Evolutionary conservation across 495 filamentous ascomycete genomes (phyloP), one percentile per base, ranked within the genome.

Genomic region (Copromyces sp.): DNA sequence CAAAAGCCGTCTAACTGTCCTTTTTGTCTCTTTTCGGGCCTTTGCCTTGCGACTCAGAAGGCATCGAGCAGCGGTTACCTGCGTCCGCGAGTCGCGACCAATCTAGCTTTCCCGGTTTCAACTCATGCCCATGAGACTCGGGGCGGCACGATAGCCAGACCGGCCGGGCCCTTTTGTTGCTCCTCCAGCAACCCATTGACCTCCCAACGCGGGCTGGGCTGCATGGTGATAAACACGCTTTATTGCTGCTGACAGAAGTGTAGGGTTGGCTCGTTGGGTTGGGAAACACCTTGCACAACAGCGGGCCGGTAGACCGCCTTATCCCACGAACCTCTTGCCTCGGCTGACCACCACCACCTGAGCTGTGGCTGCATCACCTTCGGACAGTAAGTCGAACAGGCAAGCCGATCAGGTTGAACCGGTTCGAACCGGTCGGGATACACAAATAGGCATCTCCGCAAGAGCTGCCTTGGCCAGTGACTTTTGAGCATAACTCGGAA

Each of bases 281-380:
- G 69, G 69, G 47, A 53, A 68, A 24, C 65, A 44, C 42, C 70
- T 76, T 38, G 71, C 73, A 78, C 77, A 71, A 45, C 75, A 78
- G 75, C 76, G 75, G 73, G 74, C 73, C 69, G 73, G 77, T 72
- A 78, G 74, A 75, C 74, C 76, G 77, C 74, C 76, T 74, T 73
- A 70, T 61, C 53, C 53, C 29, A 65, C 53, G 29, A 65, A 65
- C 53, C 3, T 65, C 53, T 65, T 35, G 29, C 29, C 14, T 65
- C 53, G 53, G 35, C 53, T 65, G 53, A 65, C 53, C 29, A 61
- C 53, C 53, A 61, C 53, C 53, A 17, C 29, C 53, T 35, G 29
- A 35, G 53, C 29, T 35, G 53, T 65, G 53, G 53, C 53, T 65
- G 53, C 29, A 65, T 65, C 53, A 37, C 53, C 53, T 65, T 65